phyloP scores from a whole-genome alignment of 2,329 filamentous ascomycete species.

The Nemania bipapillata region DNA sequence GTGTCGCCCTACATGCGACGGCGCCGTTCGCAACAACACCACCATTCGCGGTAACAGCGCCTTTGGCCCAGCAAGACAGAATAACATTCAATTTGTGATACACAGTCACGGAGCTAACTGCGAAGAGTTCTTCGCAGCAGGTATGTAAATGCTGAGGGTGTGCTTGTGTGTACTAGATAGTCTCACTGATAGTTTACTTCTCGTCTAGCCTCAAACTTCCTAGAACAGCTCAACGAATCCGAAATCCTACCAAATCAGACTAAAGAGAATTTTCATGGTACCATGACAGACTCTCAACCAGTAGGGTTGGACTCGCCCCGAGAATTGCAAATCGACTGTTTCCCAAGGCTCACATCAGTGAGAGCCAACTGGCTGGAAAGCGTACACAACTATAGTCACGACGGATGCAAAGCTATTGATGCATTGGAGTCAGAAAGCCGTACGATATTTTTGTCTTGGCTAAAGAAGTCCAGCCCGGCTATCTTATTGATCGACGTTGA shows the following conservation, averaged over 20 bases:
- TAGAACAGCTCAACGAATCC: no score
- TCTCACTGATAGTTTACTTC: no score
- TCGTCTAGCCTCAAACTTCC: no score
- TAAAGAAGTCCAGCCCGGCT: not conserved
- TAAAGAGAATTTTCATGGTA: not conserved
- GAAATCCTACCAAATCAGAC: not conserved
- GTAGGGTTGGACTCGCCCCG: not conserved
- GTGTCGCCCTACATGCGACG: not conserved
- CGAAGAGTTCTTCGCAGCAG: no score
- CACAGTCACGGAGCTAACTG: no score
- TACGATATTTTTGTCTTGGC: not conserved
- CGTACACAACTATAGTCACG: not conserved
- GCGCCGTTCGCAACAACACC: not conserved
- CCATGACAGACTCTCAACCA: not conserved
- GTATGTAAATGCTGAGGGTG: not conserved
- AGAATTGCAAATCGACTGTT: not conserved
- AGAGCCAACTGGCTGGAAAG: not conserved
- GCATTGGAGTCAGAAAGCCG: not conserved
- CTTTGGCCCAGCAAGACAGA: conserved; percentile 2
- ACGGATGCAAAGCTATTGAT: not conserved
- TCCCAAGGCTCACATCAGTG: not conserved
- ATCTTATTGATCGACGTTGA: conserved; percentile 4
- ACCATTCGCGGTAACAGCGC: conserved; percentile 4
- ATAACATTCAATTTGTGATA: conserved; percentile 4
- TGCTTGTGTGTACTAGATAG: no score